Conservation (phyloP, 805 yeast genomes). For the Kurtzmaniella fragi region DNA sequence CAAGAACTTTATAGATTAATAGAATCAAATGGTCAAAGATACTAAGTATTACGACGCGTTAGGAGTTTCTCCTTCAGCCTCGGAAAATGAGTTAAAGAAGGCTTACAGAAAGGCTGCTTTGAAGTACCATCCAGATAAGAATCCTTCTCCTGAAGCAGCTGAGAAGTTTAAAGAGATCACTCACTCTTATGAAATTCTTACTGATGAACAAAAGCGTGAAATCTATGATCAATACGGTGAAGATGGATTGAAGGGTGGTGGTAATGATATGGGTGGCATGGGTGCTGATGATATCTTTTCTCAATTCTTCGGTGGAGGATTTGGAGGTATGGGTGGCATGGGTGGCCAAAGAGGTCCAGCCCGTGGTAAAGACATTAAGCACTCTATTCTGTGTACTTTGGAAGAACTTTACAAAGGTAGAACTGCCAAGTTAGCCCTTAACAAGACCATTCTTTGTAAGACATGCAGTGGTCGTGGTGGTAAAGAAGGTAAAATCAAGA, state of each 20-base stretch:
- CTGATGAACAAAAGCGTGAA: constrained; percentile 85
- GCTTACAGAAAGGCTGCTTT: constrained; percentile 80
- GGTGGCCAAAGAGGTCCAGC: constrained; percentile 76
- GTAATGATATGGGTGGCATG: constrained; percentile 52
- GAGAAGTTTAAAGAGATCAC: constrained; percentile 92
- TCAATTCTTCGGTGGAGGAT: constrained; percentile 74
- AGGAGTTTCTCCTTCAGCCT: constrained; percentile 67
- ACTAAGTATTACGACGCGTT: constrained; percentile 71
- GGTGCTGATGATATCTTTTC: constrained; percentile 73
- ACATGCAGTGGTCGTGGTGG: constrained; percentile 96
- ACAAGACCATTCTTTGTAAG: constrained; percentile 85
- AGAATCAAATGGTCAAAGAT: constrained; percentile 63
- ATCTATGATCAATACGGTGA: constrained; percentile 87
- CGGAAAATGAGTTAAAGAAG: constrained; percentile 69
- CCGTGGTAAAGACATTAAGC: constrained; percentile 88
- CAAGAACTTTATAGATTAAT: not conserved
- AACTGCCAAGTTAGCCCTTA: constrained; percentile 87
- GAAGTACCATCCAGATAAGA: constrained; percentile 81
- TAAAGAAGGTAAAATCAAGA: constrained; percentile 81
- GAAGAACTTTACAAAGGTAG: constrained; percentile 95
- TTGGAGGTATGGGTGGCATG: constrained; percentile 53
- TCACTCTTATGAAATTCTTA: constrained; percentile 81
- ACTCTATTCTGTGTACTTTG: constrained; percentile 75
- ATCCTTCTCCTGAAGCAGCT: constrained; percentile 83
- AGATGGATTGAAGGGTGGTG: constrained; percentile 79